Conservation (phyloP, 2,329 filamentous ascomycete genomes). For the Leptographium flavum region DNA sequence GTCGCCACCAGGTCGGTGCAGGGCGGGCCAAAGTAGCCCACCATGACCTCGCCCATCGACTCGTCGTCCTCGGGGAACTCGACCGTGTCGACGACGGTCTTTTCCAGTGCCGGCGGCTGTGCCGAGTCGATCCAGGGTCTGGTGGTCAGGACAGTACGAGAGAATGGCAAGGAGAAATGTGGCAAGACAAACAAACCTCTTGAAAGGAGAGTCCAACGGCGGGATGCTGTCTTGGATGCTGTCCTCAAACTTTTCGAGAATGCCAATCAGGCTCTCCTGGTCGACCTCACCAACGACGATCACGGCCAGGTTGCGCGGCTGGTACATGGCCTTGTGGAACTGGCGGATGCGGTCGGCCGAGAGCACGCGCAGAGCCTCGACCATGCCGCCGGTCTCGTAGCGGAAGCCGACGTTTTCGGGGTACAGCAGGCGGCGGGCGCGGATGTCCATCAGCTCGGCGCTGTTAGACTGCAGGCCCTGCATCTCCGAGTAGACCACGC, state of each 20-base stretch:
- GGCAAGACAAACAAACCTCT: too few species aligned
- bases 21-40: constrained; percentile 76
- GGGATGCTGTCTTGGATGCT: constrained; percentile 76
- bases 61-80: constrained; percentile 97
- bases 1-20: constrained; percentile 55
- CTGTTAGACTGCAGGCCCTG: constrained; percentile 82
- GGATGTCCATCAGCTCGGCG: constrained; percentile 75
- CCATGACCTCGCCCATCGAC: constrained; percentile 73
- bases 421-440: constrained; percentile 67
- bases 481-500: constrained; percentile 98
- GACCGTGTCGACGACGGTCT: constrained; percentile 62
- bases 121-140: constrained; percentile 81
- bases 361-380: constrained; percentile 73
- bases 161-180: too few species aligned
- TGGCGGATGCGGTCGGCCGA: constrained; percentile 83
- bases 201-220: constrained; percentile 58
- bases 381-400: constrained; percentile 97
- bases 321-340: constrained; percentile 95
- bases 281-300: constrained; percentile 87
- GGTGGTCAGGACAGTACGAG: too few species aligned
- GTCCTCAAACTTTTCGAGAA: constrained; percentile 78
- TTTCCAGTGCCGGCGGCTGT: constrained; percentile 55
- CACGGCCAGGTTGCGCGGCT: constrained; percentile 86
- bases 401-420: constrained; percentile 83
- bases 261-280: constrained; percentile 62